A percentile compares a stretch with the other conserved stretches of the same genome.
phyloP scores from a whole-genome alignment of 2,329 filamentous ascomycete species.

The Cryphonectria radicalis region DNA sequence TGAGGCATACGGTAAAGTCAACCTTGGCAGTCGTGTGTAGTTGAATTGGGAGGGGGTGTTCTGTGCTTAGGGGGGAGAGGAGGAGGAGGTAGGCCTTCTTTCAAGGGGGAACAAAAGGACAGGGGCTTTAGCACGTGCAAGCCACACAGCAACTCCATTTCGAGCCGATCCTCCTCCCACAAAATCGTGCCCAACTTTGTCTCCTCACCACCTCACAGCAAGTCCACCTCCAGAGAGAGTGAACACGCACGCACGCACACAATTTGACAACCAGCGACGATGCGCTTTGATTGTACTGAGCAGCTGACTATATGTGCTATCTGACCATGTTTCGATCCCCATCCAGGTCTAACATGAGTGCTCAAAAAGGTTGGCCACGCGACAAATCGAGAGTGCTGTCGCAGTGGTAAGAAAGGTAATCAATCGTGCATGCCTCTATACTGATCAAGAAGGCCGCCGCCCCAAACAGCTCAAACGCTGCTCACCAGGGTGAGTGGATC shows the following conservation, averaged over 20 bases:
- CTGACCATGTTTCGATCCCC: conserved; percentile 17
- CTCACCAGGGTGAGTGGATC: conserved; percentile 3
- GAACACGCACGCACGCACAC: neutral
- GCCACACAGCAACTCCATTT: conserved; percentile 1
- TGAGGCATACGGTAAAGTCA: neutral
- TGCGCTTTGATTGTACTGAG: conserved; percentile 15
- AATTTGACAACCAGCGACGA: conserved; percentile 12
- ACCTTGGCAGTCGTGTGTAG: neutral
- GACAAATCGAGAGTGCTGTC: conserved; percentile 3
- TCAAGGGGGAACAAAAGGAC: neutral
- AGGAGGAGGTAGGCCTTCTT: neutral
- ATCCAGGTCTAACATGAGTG: conserved; percentile 11
- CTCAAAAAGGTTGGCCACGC: neutral
- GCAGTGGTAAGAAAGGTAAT: neutral
- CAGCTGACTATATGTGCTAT: conserved; percentile 18
- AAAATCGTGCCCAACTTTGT: conserved; percentile 5
- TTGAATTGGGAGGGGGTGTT: neutral
- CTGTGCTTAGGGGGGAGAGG: neutral
- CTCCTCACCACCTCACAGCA: conserved; percentile 10
- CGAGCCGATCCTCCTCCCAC: conserved; percentile 4
- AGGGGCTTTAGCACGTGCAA: conserved; percentile 18
- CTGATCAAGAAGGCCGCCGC: conserved; percentile 3
- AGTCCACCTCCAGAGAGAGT: neutral
- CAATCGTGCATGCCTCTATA: conserved; percentile 1
- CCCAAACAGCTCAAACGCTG: neutral